Conservation (phyloP, 176 grass and related monocot species). For the Poa pratensis region DNA sequence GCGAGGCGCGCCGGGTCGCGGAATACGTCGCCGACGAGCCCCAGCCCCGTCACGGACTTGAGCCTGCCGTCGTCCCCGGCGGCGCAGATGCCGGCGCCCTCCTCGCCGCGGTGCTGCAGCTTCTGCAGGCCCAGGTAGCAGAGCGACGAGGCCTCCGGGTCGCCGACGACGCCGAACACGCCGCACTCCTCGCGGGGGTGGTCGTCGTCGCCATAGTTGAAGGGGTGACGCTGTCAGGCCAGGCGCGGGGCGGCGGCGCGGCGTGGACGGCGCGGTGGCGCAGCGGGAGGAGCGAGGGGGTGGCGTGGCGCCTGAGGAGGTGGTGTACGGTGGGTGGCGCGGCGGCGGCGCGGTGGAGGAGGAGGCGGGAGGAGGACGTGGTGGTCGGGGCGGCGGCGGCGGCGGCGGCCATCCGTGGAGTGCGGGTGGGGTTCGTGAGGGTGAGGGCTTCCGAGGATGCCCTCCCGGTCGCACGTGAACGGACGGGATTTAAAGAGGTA, state of each 20-base stretch:
- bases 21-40: slow-evolving; percentile 85
- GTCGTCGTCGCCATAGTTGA: slow-evolving; percentile 45
- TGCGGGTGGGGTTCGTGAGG: neutral
- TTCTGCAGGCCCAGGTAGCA: slow-evolving; percentile 85
- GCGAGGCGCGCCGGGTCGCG: slow-evolving; percentile 51
- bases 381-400: slow-evolving; percentile 28
- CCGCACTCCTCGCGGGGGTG: slow-evolving; percentile 97
- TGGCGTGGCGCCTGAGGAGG: neutral
- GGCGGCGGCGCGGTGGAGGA: slow-evolving; percentile 11
- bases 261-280: slow-evolving; percentile 37
- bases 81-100: slow-evolving; percentile 80
- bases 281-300: slow-evolving; percentile 10
- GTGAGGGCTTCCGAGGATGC: slow-evolving; percentile 50
- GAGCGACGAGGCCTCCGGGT: slow-evolving; percentile 70
- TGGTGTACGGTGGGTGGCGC: neutral
- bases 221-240: slow-evolving; percentile 35
- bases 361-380: slow-evolving; percentile 39
- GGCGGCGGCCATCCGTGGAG: slow-evolving; percentile 41
- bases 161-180: slow-evolving; percentile 85
- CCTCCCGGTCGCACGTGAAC: slow-evolving; percentile 48
- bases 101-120: slow-evolving; percentile 93
- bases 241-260: neutral
- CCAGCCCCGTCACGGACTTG: slow-evolving; percentile 65
- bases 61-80: slow-evolving; percentile 47
- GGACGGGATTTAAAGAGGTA: slow-evolving; percentile 55